Percentiles rank a stretch among this genome's conserved stretches.
phyloP scores from a whole-genome alignment of 2,329 filamentous ascomycete genomes.

The Xylariales sp. region DNA sequence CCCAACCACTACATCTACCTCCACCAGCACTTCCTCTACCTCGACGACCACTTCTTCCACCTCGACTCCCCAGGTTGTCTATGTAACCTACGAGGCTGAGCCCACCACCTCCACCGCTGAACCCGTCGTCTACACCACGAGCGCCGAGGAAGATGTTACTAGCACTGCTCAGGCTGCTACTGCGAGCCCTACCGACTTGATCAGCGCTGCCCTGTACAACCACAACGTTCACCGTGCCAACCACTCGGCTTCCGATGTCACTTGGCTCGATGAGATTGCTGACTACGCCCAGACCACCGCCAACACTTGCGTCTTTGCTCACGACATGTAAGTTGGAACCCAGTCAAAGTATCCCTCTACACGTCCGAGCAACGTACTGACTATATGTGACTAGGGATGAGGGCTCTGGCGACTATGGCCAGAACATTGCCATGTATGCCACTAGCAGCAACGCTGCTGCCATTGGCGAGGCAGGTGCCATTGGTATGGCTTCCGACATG shows the following conservation, averaged over 20 bases:
- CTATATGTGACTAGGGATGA: constrained; percentile 39
- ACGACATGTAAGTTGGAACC: constrained; percentile 65
- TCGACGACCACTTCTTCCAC: constrained; percentile 8
- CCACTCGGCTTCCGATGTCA: constrained; percentile 64
- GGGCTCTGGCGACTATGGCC: constrained; percentile 68
- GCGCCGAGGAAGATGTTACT: constrained; percentile 2
- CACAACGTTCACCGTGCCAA: constrained; percentile 87
- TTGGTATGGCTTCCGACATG: constrained; percentile 67
- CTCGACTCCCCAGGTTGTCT: constrained; percentile 5
- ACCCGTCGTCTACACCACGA: neutral
- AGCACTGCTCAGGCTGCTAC: constrained; percentile 5
- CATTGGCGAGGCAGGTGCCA: constrained; percentile 48
- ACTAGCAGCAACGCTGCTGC: constrained; percentile 30
- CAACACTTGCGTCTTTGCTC: constrained; percentile 63
- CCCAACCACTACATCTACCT: constrained; percentile 1
- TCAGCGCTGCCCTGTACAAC: constrained; percentile 52
- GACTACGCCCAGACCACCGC: constrained; percentile 61
- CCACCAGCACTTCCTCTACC: neutral
- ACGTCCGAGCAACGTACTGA: constrained; percentile 21
- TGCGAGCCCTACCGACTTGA: constrained; percentile 25
- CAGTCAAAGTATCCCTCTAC: neutral
- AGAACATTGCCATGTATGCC: constrained; percentile 77
- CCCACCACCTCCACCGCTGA: constrained; percentile 1
- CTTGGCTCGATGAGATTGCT: constrained; percentile 63
- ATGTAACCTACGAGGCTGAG: constrained; percentile 4